Base-by-base conservation (phyloP, 495 filamentous ascomycete genomes). In the Usnea hakonensis region DNA sequence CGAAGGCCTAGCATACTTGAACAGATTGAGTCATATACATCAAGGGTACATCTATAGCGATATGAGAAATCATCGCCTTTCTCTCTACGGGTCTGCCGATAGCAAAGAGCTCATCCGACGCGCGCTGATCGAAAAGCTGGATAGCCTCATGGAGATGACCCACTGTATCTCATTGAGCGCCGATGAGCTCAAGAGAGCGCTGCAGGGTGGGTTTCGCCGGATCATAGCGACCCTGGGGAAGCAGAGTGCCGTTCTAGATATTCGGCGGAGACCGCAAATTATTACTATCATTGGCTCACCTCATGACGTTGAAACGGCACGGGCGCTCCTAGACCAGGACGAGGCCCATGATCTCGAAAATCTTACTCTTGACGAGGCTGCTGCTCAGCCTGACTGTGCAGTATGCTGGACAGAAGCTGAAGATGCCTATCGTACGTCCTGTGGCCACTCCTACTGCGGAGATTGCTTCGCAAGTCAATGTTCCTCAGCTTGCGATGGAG, bases 401-500 rank as follows among this genome's bases (percentile, higher is more conserved):
- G 65, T 78, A 3, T 82, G 77, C 69, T 78, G 68, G 68, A 73
- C 62, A 14, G 67, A 71, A 36, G 72, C 73, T 6, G 73, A 76
- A 35, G 61, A 77, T 36, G 69, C 77, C 1, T 43, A 78, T 14
- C 62, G 50, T 13, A 77, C 75, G 14, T 19, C 46, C 9, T 83
- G 79, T 62, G 61, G 60, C 4, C 79, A 82, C 62, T 53, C 61
- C 14, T 83, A 81, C 65, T 81, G 79, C 69, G 63, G 64, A 1
- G 72, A 73, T n/a, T 81, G 79, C 57, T 77, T 81, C 58, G 63
- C 69, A 5, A 55, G 67, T 23, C 55, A 76, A 28, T 76, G 75
- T 55, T 60, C 67, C 38, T 70, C 76, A 5, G 62, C 61, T 36
- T 54, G 33, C 5, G 63, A 58, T 7, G 56, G 55, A 23, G 35